Percentiles rank a stretch among this genome's conserved stretches.
Conservation (phyloP, 768 basidiomycete genomes). For the Kwoniella sp. region DNA sequence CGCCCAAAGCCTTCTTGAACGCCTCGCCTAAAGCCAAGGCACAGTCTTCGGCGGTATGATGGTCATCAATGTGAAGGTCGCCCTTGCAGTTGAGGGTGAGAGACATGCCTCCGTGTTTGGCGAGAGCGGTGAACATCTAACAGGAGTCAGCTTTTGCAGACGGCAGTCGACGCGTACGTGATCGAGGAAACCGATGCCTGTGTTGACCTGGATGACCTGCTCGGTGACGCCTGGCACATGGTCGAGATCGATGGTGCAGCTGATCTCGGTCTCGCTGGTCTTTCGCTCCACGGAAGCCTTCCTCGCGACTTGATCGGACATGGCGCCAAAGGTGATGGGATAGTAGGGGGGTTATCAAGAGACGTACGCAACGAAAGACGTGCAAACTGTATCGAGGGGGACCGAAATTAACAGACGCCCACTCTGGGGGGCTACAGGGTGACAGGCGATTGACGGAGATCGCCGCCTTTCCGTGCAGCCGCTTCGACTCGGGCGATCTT, state of each 20-base stretch:
- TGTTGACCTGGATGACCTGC: conserved; percentile 78
- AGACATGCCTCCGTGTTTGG: conserved; percentile 94
- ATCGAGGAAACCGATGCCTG: conserved; percentile 97
- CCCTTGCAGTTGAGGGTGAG: conserved; percentile 86
- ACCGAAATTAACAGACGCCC: too few species aligned
- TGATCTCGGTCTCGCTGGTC: conserved; percentile 86
- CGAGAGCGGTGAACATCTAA: conserved; percentile 96
- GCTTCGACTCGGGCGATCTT: too few species aligned
- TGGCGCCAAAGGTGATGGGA: too few species aligned
- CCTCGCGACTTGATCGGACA: too few species aligned
- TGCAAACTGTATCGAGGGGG: too few species aligned
- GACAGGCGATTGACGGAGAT: too few species aligned
- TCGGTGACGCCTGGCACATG: conserved; percentile 60
- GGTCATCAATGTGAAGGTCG: conserved; percentile 96
- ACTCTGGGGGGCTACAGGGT: too few species aligned
- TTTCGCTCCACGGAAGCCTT: conserved; percentile 63
- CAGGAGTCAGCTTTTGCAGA: not conserved
- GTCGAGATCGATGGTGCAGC: conserved; percentile 78
- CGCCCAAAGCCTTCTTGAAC: conserved; percentile 91
- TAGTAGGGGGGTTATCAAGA: too few species aligned
- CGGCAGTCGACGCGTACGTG: conserved; percentile 61
- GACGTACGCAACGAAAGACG: too few species aligned
- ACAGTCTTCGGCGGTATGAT: conserved; percentile 94
- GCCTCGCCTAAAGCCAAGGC: conserved; percentile 57
- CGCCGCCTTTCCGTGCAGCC: too few species aligned